A percentile compares a stretch with the other conserved stretches of the same genome.
phyloP scores from a whole-genome alignment of 805 yeast genomes.

The Lipomyces orientalis region DNA sequence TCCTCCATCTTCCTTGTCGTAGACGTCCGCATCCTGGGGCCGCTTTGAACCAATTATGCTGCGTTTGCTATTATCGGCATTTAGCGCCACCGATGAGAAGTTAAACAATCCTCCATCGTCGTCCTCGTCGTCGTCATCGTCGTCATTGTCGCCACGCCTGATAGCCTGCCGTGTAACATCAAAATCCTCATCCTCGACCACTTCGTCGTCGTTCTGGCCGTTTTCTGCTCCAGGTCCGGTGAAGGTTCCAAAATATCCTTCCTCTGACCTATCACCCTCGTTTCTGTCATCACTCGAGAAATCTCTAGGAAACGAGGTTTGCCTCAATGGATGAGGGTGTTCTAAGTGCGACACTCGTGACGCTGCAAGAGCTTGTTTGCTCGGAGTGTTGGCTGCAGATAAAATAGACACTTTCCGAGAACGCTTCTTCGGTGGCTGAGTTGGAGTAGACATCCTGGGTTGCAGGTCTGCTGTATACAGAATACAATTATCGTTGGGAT shows the following conservation, averaged over 20 bases:
- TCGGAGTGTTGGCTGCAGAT: background rate
- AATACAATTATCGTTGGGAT: background rate
- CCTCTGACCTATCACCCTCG: conserved; percentile 11
- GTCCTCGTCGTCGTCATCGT: conserved; percentile 23
- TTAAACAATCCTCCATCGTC: conserved; percentile 23
- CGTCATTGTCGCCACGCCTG: conserved; percentile 20
- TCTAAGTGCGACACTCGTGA: conserved; percentile 2
- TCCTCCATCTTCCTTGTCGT: background rate
- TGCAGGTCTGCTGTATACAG: background rate
- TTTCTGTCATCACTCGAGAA: conserved; percentile 15
- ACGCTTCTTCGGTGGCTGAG: conserved; percentile 18
- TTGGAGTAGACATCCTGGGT: conserved; percentile 2
- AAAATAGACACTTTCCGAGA: conserved; percentile 11
- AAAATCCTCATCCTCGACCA: conserved; percentile 39
- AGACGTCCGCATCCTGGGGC: background rate
- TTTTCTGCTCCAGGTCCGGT: background rate
- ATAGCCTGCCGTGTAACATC: conserved; percentile 27
- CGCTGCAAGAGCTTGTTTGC: background rate
- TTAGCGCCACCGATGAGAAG: conserved; percentile 11
- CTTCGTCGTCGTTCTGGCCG: conserved; percentile 18
- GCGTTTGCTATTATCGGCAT: background rate
- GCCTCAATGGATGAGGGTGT: conserved; percentile 33
- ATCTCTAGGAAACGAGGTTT: conserved; percentile 25
- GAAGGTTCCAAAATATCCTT: background rate
- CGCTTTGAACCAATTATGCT: background rate